Conservation (phyloP, 768 basidiomycete genomes). For the Clathrus columnatus region DNA sequence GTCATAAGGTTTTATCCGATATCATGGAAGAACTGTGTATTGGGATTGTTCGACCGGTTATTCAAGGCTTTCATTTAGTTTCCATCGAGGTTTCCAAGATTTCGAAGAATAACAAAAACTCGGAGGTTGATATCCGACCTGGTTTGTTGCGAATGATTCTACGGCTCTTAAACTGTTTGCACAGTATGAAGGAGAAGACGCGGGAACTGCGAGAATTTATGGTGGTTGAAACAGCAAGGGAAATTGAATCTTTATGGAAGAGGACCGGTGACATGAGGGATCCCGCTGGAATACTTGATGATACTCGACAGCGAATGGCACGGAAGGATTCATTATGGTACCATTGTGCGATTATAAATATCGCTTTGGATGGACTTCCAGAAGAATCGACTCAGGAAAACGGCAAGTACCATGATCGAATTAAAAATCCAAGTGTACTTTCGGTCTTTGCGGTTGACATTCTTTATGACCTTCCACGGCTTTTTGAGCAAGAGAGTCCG, state of each 20-base stretch:
- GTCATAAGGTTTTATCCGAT: not conserved
- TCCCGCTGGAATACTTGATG: slow-evolving; percentile 4
- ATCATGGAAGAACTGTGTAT: slow-evolving; percentile 5
- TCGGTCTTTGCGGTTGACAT: not conserved
- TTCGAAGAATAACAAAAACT: not conserved
- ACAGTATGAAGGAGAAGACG: slow-evolving; percentile 8
- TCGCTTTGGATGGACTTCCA: slow-evolving; percentile 11
- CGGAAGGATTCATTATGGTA: slow-evolving; percentile 47
- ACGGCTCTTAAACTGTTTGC: slow-evolving; percentile 13
- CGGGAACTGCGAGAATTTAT: slow-evolving; percentile 18
- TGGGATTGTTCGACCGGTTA: slow-evolving; percentile 1
- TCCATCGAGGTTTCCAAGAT: not conserved
- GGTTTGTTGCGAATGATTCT: slow-evolving; percentile 16
- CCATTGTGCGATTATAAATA: slow-evolving; percentile 37
- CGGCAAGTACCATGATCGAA: no score
- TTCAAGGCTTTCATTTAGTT: slow-evolving; percentile 1
- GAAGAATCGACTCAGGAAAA: not conserved
- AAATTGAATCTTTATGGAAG: slow-evolving; percentile 21
- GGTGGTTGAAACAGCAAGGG: slow-evolving; percentile 31
- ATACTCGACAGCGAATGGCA: slow-evolving; percentile 32
- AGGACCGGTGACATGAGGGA: not conserved
- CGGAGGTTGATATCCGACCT: slow-evolving; percentile 15
- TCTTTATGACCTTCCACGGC: not conserved
- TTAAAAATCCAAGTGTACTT: not conserved
- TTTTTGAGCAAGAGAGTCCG: not conserved